Base-by-base conservation (phyloP, 1,284 basidiomycete genomes). In the Trametes polyzona region DNA sequence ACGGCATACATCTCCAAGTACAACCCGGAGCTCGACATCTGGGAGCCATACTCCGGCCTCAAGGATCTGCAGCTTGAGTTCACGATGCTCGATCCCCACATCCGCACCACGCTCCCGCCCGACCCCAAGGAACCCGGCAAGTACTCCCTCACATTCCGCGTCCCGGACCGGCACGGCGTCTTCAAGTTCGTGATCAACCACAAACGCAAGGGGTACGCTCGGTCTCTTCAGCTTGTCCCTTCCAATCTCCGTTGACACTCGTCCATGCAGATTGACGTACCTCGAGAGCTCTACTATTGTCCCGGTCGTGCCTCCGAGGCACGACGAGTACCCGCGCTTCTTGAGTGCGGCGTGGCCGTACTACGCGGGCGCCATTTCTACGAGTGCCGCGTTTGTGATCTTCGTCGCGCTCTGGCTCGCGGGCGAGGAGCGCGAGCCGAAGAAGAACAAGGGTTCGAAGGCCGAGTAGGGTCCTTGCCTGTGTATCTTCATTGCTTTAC, bases 11-110 rank as follows among this genome's bases (percentile, higher is more conserved):
- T 96, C 35, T 89, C 87, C 3, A 80, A 80, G 42, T 92, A 81
- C 69, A 78, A 92, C 62, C 67, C 82, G 11, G 71, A 72, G 52
- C 78, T 76, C 14, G 74, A 76, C 6, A 73, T 72, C 12, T 98
- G 93, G 93, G 75, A 76, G 40, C 89, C 94, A 0, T 90, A 88
- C 71, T 83, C 84, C 4, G 83, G 79, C 26, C 70, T 91, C 52
- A 78, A 77, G 10, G 92, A 97, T 71, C 68, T 98, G 17, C 96
- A 98, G 69, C 82, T 99, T 50, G 95, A 96, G 65, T 97, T 98
- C 72, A 95, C 93, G 26, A 99, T 99, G 96, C 86, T 99, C 39
- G 97, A 99, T 73, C 96, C 95, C 1, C 93, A 96, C 72, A 77
- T 96, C 59, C 90, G 95, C 29, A 92, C 87, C 9, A 74, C 86